These are phyloP conservation scores for Penicillium verrucosum DNA, from an alignment of 2,329 filamentous ascomycete genomes.

Conservation along the genomic window DNA sequence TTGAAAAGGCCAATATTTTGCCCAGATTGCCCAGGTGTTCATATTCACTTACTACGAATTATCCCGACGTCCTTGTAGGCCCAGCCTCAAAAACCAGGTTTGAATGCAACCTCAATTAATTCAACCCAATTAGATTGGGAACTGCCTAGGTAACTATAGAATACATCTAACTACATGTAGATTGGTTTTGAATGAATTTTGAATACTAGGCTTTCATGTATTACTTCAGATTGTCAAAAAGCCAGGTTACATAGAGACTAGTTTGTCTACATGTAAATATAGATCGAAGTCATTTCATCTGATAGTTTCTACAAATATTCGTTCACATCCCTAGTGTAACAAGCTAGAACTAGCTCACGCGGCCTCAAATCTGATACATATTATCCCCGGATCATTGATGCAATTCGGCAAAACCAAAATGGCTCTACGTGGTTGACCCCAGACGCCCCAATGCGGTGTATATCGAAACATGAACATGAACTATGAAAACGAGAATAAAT, in stretches of 20 bases:
- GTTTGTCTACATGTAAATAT: not conserved
- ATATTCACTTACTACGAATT: not conserved
- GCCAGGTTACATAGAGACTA: not conserved
- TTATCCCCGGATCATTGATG: slow-evolving; percentile 27
- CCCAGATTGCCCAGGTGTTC: not conserved
- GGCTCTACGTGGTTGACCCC: slow-evolving; percentile 34
- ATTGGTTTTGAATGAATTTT: not conserved
- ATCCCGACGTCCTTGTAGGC: not conserved
- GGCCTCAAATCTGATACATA: slow-evolving; percentile 11
- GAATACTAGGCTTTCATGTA: not conserved
- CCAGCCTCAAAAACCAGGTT: not conserved
- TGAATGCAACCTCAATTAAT: not conserved
- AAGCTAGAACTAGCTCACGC: not conserved
- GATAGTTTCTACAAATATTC: slow-evolving; percentile 23
- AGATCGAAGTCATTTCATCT: not conserved
- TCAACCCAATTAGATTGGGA: not conserved
- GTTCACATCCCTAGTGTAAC: slow-evolving; percentile 20
- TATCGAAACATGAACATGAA: slow-evolving; percentile 30
- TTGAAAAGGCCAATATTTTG: not conserved
- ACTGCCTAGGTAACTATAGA: not conserved
- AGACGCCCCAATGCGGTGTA: slow-evolving; percentile 40
- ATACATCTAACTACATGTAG: not conserved
- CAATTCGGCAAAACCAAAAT: slow-evolving; percentile 25
- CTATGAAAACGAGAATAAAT: slow-evolving; percentile 20
- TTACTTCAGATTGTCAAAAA: not conserved